These are phyloP conservation scores for Fusarium sp. DNA, from an alignment of 2,329 filamentous ascomycete genomes.

Conservation along the genomic window DNA sequence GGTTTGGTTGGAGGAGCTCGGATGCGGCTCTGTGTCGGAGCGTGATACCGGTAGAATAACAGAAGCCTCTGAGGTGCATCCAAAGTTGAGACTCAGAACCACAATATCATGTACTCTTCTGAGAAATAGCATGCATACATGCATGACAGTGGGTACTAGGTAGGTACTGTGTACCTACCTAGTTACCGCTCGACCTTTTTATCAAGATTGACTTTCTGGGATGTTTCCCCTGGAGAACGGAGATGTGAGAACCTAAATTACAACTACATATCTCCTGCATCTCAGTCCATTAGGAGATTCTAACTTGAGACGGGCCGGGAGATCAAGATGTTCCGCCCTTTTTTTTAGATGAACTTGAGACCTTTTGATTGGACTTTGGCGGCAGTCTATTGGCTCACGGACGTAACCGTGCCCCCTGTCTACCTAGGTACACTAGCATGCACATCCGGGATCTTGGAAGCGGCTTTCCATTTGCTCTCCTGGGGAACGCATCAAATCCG, in stretches of 20 bases:
- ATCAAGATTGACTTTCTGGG: conserved; percentile 1
- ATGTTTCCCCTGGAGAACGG: background rate
- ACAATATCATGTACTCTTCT: conserved; percentile 9
- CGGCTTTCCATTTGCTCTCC: conserved; percentile 4
- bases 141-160: background rate
- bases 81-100: conserved; percentile 17
- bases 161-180: no score
- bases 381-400: conserved; percentile 32
- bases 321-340: conserved; percentile 28
- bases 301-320: conserved; percentile 10
- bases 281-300: background rate
- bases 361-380: conserved; percentile 32
- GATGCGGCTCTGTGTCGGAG: conserved; percentile 32
- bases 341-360: conserved; percentile 5
- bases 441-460: conserved; percentile 19
- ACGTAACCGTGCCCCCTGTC: conserved; percentile 13
- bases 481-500: conserved; percentile 18
- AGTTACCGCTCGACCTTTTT: background rate
- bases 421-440: conserved; percentile 1
- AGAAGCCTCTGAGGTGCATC: conserved; percentile 18
- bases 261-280: conserved; percentile 16
- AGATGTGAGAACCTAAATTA: conserved; percentile 30
- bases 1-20: conserved; percentile 28
- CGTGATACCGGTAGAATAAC: conserved; percentile 7
- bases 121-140: conserved; percentile 25